Base-by-base conservation (phyloP, 2,329 filamentous ascomycete species). In the Fusarium sp. region DNA sequence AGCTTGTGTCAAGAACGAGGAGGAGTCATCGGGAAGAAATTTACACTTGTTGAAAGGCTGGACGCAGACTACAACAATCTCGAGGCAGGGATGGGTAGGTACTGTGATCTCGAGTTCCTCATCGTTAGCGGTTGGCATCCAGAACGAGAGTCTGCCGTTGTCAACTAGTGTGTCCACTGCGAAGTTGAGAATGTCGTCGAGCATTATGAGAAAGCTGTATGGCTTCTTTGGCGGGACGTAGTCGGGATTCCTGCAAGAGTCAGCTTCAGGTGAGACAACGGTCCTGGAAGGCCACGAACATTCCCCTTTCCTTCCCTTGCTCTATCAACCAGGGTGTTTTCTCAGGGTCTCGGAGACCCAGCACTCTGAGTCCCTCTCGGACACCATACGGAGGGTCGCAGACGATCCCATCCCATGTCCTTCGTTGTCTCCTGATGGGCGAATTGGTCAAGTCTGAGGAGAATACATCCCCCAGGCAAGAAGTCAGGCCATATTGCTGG, bases 361-460 rank as follows among this genome's bases (percentile, higher is more conserved):
- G 87, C 2, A 99, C 96, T 78, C 94, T 94, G 69, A 98, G 83
- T 0, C 97, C 97, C 82, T 99, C 97, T 57, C 97, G 89, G 7
- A 99, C 95, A 3, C 97, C 97, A 80, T 99, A 99, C 0, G 97
- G 97, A 20, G 97, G 97, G 84, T 99, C 97, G 79, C 95, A 98
- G 8, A 98, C 88, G 68, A 99, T 97, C 5, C 94, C 95, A 82
- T 99, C 95, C 68, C 98, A 91, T 74, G 92, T 88, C 60, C 90
- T 82, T n/a, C 79, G 81, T 33, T 82, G 79, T 35, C 82, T 83
- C 50, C 90, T 86, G 25, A 98, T 84, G 1, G 97, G 97, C 2
- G 92, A 92, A 79, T 98, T 95, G 0, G 95, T 98, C 65, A 99
- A 82, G 81, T 99, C 97, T 0, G 94, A 92, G 2, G 94, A 91